Evolutionary conservation across 169 alveolate species (phyloP).

Genomic region (Babesia bigemina): DNA sequence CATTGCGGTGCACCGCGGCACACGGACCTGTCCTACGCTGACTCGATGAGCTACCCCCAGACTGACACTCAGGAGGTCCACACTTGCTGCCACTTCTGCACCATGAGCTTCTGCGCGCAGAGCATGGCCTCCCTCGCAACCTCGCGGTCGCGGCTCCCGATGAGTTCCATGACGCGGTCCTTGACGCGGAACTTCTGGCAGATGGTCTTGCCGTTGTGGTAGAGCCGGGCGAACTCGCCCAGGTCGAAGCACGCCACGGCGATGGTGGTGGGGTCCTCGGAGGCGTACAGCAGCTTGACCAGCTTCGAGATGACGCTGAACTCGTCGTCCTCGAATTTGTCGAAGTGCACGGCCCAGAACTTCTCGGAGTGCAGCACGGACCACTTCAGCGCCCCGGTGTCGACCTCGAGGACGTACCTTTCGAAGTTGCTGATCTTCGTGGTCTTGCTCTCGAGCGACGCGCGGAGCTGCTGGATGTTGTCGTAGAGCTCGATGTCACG

Average conservation of each 20-base stretch:
- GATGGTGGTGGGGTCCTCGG: slow-evolving; percentile 78
- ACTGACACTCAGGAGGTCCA: background rate
- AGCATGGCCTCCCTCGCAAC: slow-evolving; percentile 85
- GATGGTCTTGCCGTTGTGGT: slow-evolving; percentile 85
- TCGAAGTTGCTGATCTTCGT: slow-evolving; percentile 79
- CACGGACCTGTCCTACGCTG: background rate
- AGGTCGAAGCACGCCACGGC: slow-evolving; percentile 89
- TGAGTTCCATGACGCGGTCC: slow-evolving; percentile 82
- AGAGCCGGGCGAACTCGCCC: slow-evolving; percentile 88
- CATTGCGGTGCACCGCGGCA: background rate
- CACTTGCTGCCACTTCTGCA: slow-evolving; percentile 82
- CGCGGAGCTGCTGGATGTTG: slow-evolving; percentile 77
- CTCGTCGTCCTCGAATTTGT: slow-evolving; percentile 81
- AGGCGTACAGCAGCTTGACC: slow-evolving; percentile 76
- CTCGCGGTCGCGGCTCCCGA: slow-evolving; percentile 83
- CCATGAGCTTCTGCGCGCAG: slow-evolving; percentile 88
- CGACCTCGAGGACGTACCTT: slow-evolving; percentile 78
- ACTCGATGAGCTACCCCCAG: background rate
- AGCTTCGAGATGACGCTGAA: slow-evolving; percentile 79
- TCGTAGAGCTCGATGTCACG: slow-evolving; percentile 83
- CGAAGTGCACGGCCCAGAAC: slow-evolving; percentile 81
- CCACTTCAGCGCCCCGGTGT: slow-evolving; percentile 80
- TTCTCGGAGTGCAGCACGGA: slow-evolving; percentile 83
- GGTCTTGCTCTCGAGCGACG: slow-evolving; percentile 75
- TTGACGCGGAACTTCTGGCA: slow-evolving; percentile 83